These are phyloP conservation scores for Fusarium phyllophilum DNA, from an alignment of 2,329 filamentous ascomycete genomes.

Conservation along the genomic window DNA sequence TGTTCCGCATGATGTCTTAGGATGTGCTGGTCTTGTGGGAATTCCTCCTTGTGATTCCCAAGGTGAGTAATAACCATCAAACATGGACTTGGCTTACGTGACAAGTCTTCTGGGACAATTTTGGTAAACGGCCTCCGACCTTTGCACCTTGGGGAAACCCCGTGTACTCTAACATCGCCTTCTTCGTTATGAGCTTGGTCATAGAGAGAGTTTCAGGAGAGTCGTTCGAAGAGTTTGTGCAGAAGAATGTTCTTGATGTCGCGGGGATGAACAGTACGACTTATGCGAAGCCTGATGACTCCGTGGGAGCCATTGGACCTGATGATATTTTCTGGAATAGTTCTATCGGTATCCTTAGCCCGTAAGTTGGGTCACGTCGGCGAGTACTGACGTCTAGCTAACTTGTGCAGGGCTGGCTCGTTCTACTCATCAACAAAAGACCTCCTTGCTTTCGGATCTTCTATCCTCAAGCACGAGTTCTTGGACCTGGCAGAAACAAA, in stretches of 20 bases:
- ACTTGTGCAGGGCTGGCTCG: slow-evolving; percentile 3
- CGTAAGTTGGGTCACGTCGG: neutral
- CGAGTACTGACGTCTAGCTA: neutral
- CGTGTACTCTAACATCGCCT: slow-evolving; percentile 7
- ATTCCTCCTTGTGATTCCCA: neutral
- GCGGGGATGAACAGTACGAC: slow-evolving; percentile 16
- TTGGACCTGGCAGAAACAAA: neutral
- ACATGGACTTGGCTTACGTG: neutral
- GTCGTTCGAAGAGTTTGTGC: neutral
- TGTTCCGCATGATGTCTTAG: neutral
- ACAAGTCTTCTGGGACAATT: slow-evolving; percentile 9
- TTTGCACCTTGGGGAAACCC: neutral
- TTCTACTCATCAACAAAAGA: slow-evolving; percentile 16
- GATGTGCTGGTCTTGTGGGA: neutral
- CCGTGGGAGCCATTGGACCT: slow-evolving; percentile 1
- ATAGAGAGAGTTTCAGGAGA: slow-evolving; percentile 8
- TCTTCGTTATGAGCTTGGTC: neutral
- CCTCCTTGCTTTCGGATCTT: slow-evolving; percentile 7
- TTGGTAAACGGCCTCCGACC: slow-evolving; percentile 5
- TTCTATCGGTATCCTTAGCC: neutral
- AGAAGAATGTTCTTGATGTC: slow-evolving; percentile 8
- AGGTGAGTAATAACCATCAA: neutral
- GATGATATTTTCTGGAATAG: slow-evolving; percentile 6
- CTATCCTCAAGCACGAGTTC: slow-evolving; percentile 1
- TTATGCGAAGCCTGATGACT: slow-evolving; percentile 11